These are phyloP conservation scores for Neurospora africana DNA, from an alignment of 495 filamentous ascomycete species.

Conservation along the genomic window DNA sequence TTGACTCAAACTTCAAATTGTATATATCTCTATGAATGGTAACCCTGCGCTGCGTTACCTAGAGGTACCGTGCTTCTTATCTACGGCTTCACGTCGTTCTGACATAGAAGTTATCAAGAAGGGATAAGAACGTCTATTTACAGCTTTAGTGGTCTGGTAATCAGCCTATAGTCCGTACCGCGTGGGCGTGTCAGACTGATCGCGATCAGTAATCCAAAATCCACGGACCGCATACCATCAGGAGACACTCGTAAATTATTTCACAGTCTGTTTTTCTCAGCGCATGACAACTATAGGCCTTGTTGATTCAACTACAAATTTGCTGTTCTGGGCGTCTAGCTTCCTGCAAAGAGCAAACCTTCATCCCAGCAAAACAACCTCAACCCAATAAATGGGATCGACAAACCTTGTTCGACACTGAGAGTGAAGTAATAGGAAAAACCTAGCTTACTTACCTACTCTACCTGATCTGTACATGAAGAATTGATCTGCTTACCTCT, in stretches of 20 bases:
- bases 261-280: neutral
- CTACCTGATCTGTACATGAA: neutral
- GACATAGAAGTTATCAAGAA: neutral
- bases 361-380: neutral
- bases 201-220: neutral
- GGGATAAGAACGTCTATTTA: neutral
- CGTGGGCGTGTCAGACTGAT: neutral
- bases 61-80: neutral
- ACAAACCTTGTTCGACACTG: neutral
- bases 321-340: neutral
- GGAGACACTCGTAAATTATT: neutral
- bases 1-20: neutral
- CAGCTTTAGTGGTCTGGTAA: neutral
- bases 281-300: neutral
- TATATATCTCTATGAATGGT: neutral
- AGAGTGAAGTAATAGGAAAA: neutral
- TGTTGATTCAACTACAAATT: neutral
- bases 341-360: neutral
- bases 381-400: neutral
- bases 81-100: too few species aligned
- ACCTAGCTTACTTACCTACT: neutral
- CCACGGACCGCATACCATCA: neutral
- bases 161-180: too few species aligned
- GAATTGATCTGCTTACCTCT: neutral
- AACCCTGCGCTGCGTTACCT: neutral